Percentiles rank a stretch among this genome's conserved stretches.
These are phyloP conservation scores for Colletotrichum tofieldiae DNA, from an alignment of 2,329 filamentous ascomycete genomes.

Conservation along the genomic window DNA sequence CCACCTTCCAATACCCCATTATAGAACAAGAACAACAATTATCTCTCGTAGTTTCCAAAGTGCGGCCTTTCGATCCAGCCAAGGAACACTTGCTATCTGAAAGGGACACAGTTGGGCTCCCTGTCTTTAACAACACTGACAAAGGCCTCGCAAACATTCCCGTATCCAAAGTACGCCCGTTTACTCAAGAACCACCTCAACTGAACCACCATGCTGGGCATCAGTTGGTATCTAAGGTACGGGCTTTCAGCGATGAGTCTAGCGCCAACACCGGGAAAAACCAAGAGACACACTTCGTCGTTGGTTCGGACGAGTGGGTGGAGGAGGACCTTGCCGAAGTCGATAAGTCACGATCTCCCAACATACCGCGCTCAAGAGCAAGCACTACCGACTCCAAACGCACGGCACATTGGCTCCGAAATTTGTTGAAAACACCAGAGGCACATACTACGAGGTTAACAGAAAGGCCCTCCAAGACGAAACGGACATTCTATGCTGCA, in stretches of 20 bases:
- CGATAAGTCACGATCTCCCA: slow-evolving; percentile 39
- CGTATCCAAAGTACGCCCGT: slow-evolving; percentile 33
- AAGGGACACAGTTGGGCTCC: not conserved
- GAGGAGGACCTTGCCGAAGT: slow-evolving; percentile 15
- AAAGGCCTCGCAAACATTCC: slow-evolving; percentile 6
- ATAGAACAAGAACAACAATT: slow-evolving; percentile 20
- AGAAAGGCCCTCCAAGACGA: slow-evolving; percentile 43
- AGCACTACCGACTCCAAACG: slow-evolving; percentile 52
- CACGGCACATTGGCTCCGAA: slow-evolving; percentile 54
- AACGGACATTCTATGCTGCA: slow-evolving; percentile 15
- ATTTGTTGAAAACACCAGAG: slow-evolving; percentile 49
- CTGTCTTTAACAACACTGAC: not conserved
- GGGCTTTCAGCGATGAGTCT: slow-evolving; percentile 25
- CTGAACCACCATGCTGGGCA: slow-evolving; percentile 40
- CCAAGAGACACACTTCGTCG: slow-evolving; percentile 10
- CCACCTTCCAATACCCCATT: slow-evolving; percentile 34
- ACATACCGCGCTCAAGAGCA: slow-evolving; percentile 46
- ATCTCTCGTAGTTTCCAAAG: slow-evolving; percentile 44
- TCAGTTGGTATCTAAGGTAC: slow-evolving; percentile 30
- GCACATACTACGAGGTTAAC: slow-evolving; percentile 50
- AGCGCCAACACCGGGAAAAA: not conserved
- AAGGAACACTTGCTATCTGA: slow-evolving; percentile 17
- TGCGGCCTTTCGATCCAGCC: slow-evolving; percentile 42
- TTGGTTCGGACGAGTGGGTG: slow-evolving; percentile 31
- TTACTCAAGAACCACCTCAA: slow-evolving; percentile 23